Evolutionary conservation across 2,329 filamentous ascomycete genomes (phyloP).

Genomic region (Venturia pyrina): DNA sequence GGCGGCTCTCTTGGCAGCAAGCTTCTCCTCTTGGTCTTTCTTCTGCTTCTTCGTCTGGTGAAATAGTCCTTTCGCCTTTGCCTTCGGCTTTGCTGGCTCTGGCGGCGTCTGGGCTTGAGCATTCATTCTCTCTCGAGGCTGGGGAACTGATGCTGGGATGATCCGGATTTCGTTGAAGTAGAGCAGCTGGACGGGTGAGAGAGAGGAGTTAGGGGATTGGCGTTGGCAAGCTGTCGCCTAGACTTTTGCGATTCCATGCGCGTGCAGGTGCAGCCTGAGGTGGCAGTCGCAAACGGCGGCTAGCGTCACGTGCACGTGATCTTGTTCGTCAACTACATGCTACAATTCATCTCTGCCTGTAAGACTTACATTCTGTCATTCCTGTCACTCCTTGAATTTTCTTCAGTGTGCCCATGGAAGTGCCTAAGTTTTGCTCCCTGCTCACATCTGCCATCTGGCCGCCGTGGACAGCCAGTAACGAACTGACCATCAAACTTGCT

Average conservation of each 20-base stretch:
- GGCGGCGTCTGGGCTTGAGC: not conserved
- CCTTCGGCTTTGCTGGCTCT: not conserved
- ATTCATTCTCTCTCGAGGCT: not conserved
- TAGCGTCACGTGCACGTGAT: not conserved
- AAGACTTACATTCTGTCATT: not conserved
- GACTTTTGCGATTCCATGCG: not conserved
- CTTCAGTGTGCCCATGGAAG: not conserved
- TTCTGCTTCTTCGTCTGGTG: constrained; percentile 24
- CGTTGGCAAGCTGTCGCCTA: not conserved
- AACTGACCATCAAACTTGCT: not conserved
- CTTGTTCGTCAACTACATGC: not conserved
- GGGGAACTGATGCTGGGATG: not conserved
- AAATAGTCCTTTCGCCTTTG: constrained; percentile 21
- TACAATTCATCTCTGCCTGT: not conserved
- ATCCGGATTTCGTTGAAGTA: not conserved
- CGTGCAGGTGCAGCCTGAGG: too few species aligned
- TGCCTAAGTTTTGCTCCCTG: not conserved
- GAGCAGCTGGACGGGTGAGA: not conserved
- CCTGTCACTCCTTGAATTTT: not conserved
- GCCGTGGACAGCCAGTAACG: not conserved
- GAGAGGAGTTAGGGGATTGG: not conserved
- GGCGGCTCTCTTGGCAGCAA: not conserved
- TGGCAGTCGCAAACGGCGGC: not conserved
- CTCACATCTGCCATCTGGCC: constrained; percentile 9
- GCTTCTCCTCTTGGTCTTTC: constrained; percentile 27